Evolutionary conservation across 306 rosid genomes (phyloP), one percentile per base, ranked within the genome.

Genomic region (Oxytropis ochrocephala): DNA sequence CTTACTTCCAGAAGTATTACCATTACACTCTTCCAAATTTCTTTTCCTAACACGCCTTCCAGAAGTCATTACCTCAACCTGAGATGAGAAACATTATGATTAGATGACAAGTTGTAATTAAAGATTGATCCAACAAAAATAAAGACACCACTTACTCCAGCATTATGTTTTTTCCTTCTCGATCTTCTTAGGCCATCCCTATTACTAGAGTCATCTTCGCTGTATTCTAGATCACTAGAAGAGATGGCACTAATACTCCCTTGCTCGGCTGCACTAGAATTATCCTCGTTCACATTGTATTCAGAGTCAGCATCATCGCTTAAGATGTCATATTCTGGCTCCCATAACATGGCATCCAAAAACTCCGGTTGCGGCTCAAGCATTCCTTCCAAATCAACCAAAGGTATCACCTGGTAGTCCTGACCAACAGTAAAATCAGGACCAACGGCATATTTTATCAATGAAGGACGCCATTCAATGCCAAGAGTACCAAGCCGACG

Each of bases 401-500:
- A 67, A 59, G 96, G 97, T 27, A 87, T 82, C 87, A 85, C 75
- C 19, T 75, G 89, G 83, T 67, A 78, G 48, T 85, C 97, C 72
- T 76, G 86, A 55, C 86, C 87, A 46, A 74, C 76, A 77, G 80
- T 83, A 46, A 84, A 67, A 75, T 86, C 87, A 21, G 85, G 82
- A 69, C 97, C 93, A 67, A 88, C 75, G 61, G 87, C 76, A 62
- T 80, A 86, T 52, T 80, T 91, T 70, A 85, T 77, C 53, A 83
- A 63, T 18, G 97, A 86, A 50, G 97, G 96, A 41, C 72, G 87
- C 97, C 97, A 88, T 74, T 91, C 97, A 76, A 83, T 83, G 78
- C 96, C 96, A 75, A 91, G 82, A 33, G 89, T 86, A 69, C 97
- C 96, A 6, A 88, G 96, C 27, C 97, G 92, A 11, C 93, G 93